These are phyloP conservation scores for Aspergillus luchuensis DNA, from an alignment of 2,329 filamentous ascomycete genomes.

Conservation along the genomic window DNA sequence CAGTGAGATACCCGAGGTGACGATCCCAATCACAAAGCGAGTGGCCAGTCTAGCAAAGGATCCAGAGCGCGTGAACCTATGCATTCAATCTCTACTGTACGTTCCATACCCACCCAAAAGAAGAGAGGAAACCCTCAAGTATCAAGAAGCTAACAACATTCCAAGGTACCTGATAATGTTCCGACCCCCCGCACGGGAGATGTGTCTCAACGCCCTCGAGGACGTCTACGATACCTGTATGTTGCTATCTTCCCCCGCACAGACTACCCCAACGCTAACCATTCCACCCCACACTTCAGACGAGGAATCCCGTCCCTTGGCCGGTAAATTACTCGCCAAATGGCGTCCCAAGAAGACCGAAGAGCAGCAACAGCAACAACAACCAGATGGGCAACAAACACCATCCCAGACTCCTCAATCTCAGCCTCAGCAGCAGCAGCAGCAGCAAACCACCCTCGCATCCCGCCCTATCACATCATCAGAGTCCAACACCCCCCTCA, in stretches of 20 bases:
- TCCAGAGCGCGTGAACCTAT: constrained; percentile 63
- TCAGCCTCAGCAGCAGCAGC: background rate
- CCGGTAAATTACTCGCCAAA: constrained; percentile 56
- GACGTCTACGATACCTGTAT: constrained; percentile 60
- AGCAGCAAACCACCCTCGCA: background rate
- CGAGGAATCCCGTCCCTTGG: constrained; percentile 50
- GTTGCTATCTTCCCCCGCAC: constrained; percentile 20
- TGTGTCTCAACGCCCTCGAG: constrained; percentile 60
- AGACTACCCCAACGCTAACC: background rate
- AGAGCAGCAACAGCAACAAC: constrained; percentile 21
- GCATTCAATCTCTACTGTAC: constrained; percentile 59
- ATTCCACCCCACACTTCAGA: constrained; percentile 30
- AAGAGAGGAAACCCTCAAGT: background rate
- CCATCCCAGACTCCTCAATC: constrained; percentile 1
- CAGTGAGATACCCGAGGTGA: constrained; percentile 84
- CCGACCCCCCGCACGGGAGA: constrained; percentile 60
- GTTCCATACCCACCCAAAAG: constrained; percentile 14
- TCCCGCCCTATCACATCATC: background rate
- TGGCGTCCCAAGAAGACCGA: constrained; percentile 54
- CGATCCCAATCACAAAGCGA: constrained; percentile 68
- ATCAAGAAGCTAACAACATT: constrained; percentile 16
- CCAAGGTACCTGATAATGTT: constrained; percentile 58
- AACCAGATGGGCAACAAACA: constrained; percentile 12
- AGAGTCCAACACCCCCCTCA: background rate
- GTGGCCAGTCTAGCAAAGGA: constrained; percentile 67